Evolutionary conservation across 805 yeast species (phyloP).

Genomic region (Kregervanrija delftensis): DNA sequence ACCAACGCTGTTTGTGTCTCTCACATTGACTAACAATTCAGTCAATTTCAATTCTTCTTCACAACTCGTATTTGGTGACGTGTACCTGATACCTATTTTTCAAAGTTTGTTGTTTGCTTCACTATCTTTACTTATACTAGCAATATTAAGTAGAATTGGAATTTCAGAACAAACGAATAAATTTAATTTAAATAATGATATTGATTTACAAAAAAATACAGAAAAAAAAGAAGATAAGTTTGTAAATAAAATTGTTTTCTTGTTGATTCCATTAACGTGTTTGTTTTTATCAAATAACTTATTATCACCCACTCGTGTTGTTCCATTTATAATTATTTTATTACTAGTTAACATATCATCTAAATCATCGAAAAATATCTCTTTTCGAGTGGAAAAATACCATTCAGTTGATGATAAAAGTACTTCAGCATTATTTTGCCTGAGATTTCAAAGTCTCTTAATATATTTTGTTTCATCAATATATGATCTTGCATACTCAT

Average conservation of each 20-base stretch:
- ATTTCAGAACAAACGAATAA: neutral
- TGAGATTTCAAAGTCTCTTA: conserved; percentile 14
- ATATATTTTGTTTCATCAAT: conserved; percentile 10
- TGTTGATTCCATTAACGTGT: conserved; percentile 12
- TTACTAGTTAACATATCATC: conserved; percentile 12
- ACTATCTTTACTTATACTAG: conserved; percentile 8
- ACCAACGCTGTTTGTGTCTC: conserved; percentile 28
- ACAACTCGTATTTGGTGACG: conserved; percentile 2
- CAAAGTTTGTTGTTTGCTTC: conserved; percentile 23
- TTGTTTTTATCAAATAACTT: conserved; percentile 18
- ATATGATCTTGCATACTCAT: conserved; percentile 2
- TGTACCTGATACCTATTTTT: conserved; percentile 4
- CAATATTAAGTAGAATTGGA: conserved; percentile 1
- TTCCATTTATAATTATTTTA: conserved; percentile 19
- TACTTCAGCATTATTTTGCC: conserved; percentile 2
- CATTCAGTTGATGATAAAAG: conserved; percentile 12
- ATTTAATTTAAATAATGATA: conserved; percentile 3
- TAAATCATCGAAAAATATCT: conserved; percentile 6
- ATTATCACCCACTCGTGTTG: conserved; percentile 22
- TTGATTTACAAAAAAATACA: neutral
- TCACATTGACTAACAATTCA: conserved; percentile 15
- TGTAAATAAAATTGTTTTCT: neutral
- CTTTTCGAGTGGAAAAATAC: conserved; percentile 15
- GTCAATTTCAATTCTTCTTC: no score
- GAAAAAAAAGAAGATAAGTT: neutral